Conservation (phyloP, 371 early-diverging fungal species). For the Saksenaea oblongispora region DNA sequence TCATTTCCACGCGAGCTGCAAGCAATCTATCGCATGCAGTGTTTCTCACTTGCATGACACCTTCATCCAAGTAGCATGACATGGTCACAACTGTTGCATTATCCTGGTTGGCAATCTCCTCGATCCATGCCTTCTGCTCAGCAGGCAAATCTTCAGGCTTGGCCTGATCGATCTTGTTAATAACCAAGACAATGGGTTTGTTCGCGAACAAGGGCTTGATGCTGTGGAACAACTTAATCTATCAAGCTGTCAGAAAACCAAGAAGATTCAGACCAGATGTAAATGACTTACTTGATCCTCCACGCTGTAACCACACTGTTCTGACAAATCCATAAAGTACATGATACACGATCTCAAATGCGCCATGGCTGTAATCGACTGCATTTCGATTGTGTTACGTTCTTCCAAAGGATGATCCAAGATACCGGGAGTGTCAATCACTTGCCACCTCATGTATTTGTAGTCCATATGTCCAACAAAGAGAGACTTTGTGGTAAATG, state of each 20-base stretch:
- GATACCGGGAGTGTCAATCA: conserved; percentile 99
- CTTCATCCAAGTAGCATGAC: conserved; percentile 92
- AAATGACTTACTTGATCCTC: conserved; percentile 78
- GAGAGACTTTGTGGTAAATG: conserved; percentile 99
- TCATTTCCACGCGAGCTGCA: conserved; percentile 92
- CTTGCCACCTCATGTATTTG: conserved; percentile 99
- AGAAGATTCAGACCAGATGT: neutral
- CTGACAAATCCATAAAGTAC: conserved; percentile 99
- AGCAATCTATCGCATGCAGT: conserved; percentile 93
- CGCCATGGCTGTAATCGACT: conserved; percentile 99
- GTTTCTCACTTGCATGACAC: conserved; percentile 96
- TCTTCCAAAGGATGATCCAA: conserved; percentile 99
- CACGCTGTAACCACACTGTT: conserved; percentile 99
- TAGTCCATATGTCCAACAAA: conserved; percentile 99
- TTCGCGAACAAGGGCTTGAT: conserved; percentile 99
- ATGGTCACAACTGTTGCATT: conserved; percentile 79
- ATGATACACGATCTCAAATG: conserved; percentile 98
- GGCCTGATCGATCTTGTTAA: conserved; percentile 97
- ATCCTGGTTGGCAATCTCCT: conserved; percentile 71
- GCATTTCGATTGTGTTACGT: conserved; percentile 99
- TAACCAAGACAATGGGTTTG: conserved; percentile 96
- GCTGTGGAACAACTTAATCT: conserved; percentile 88
- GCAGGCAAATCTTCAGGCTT: conserved; percentile 79
- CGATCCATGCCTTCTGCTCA: conserved; percentile 75
- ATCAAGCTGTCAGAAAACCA: neutral